A percentile compares a stretch with the other conserved stretches of the same genome.
Conservation (phyloP, 202 grass and related monocot genomes). For the Dendrocalamus latiflorus region DNA sequence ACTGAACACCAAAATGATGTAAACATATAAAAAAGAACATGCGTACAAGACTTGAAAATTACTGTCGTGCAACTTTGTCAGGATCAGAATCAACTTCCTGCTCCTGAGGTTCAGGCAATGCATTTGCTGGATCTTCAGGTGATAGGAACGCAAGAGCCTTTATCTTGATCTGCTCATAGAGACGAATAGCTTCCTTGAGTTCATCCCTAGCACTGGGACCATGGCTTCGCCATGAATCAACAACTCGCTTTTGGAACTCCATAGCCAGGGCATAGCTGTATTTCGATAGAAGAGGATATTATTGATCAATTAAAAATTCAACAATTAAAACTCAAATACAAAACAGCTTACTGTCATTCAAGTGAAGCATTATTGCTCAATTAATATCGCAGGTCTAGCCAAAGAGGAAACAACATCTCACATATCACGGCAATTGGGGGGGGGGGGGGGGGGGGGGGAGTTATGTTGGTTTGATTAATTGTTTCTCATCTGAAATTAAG, state of each 20-base stretch:
- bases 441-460: too few relatives aligned
- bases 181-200: conserved; percentile 60
- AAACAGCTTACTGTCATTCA: background rate
- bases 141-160: conserved; percentile 44
- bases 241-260: conserved; percentile 71
- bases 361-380: background rate
- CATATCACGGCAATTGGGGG: background rate
- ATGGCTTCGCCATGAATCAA: conserved; percentile 80
- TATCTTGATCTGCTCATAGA: conserved; percentile 61
- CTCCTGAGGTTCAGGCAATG: conserved; percentile 16
- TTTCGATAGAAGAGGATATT: conserved; percentile 3
- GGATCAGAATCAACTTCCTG: conserved; percentile 30
- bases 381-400: background rate
- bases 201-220: conserved; percentile 58
- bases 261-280: conserved; percentile 74
- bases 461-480: background rate
- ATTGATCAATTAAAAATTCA: background rate
- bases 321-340: background rate
- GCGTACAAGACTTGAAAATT: background rate
- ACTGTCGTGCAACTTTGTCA: conserved; percentile 31
- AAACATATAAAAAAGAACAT: background rate
- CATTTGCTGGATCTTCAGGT: conserved; percentile 25
- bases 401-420: background rate
- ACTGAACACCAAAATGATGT: background rate
- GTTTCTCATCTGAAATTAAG: background rate